phyloP scores from a whole-genome alignment of 306 rosid genomes.

The Gastrolobium villosum region DNA sequence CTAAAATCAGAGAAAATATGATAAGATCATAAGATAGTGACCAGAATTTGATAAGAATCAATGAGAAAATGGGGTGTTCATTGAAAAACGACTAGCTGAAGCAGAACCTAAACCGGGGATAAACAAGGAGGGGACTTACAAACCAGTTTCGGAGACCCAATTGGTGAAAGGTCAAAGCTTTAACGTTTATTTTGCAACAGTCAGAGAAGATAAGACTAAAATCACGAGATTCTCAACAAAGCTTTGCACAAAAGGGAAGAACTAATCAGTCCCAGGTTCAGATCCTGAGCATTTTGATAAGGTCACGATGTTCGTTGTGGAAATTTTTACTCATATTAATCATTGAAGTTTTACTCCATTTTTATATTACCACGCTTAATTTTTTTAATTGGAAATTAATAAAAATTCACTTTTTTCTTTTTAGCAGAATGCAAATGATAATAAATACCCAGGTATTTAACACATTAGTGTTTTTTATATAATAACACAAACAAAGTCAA shows the following conservation, averaged over 20 bases:
- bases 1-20: background rate
- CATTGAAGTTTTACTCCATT: background rate
- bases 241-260: background rate
- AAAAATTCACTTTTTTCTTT: too few species aligned
- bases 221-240: background rate
- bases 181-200: background rate
- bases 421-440: background rate
- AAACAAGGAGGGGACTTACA: slow-evolving; percentile 24
- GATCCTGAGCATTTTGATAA: background rate
- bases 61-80: background rate
- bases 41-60: background rate
- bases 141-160: background rate
- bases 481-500: background rate
- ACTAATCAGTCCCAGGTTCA: background rate
- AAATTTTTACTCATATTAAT: background rate
- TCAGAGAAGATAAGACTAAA: background rate
- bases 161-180: background rate
- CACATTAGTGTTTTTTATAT: too few species aligned
- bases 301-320: background rate
- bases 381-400: background rate
- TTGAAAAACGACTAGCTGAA: background rate
- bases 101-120: background rate
- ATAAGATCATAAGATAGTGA: background rate
- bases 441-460: background rate
- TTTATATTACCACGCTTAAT: background rate